phyloP scores from a whole-genome alignment of 2,329 filamentous ascomycete genomes.

The Fusarium floridanum region DNA sequence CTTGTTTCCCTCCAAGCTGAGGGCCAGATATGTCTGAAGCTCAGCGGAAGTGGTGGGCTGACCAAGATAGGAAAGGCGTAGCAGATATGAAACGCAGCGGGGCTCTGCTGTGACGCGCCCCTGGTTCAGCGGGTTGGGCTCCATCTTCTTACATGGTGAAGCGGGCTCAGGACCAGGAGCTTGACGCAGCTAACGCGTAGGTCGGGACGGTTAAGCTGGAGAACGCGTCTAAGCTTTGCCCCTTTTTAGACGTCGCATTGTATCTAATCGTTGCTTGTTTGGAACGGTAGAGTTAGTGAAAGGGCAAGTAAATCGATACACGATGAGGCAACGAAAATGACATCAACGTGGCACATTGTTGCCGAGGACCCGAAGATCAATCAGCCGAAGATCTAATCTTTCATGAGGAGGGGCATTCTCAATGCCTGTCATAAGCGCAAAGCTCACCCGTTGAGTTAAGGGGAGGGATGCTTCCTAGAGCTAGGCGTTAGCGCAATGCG shows the following conservation, averaged over 20 bases:
- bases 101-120: slow-evolving; percentile 22
- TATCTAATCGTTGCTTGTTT: slow-evolving; percentile 1
- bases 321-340: not conserved
- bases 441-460: slow-evolving; percentile 10
- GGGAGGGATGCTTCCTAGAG: slow-evolving; percentile 15
- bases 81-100: slow-evolving; percentile 43
- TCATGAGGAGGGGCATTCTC: slow-evolving; percentile 7
- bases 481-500: slow-evolving; percentile 14
- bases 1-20: slow-evolving; percentile 4
- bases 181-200: not conserved
- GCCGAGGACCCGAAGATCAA: not conserved
- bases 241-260: slow-evolving; percentile 23
- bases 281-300: not conserved
- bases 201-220: slow-evolving; percentile 18
- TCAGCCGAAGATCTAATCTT: not conserved
- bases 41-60: not conserved
- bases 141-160: slow-evolving; percentile 23
- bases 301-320: not conserved
- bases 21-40: slow-evolving; percentile 4
- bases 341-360: not conserved
- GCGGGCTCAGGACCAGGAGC: not conserved
- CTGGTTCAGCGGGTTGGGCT: slow-evolving; percentile 20
- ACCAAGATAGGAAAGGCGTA: slow-evolving; percentile 34
- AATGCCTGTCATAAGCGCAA: slow-evolving; percentile 14
- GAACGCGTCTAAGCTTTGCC: slow-evolving; percentile 22